Conservation (phyloP, 2,329 filamentous ascomycete genomes). For the Colletotrichum cordylinicola region DNA sequence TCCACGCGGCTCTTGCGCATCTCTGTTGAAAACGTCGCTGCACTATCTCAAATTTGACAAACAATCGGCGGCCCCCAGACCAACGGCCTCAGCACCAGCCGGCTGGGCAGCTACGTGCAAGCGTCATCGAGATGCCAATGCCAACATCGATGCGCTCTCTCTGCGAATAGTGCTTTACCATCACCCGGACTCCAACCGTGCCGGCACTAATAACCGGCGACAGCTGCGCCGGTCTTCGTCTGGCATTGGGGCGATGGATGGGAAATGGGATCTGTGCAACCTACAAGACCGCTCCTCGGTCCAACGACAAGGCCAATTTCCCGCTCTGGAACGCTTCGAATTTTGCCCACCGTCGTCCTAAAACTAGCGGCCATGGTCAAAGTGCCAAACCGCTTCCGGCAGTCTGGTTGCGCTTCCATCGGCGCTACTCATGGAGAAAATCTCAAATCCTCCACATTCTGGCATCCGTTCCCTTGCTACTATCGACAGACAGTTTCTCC, state of each 20-base stretch:
- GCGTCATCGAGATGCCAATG: constrained; percentile 9
- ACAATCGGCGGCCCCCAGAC: neutral
- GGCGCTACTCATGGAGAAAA: constrained; percentile 14
- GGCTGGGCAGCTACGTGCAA: constrained; percentile 4
- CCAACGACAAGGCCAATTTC: constrained; percentile 1
- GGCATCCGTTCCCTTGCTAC: neutral
- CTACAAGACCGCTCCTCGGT: neutral
- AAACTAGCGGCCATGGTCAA: neutral
- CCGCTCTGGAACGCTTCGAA: constrained; percentile 7
- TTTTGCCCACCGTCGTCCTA: neutral
- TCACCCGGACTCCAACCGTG: neutral
- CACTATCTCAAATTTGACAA: neutral
- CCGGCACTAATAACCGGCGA: neutral
- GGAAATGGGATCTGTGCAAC: neutral
- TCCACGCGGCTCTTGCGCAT: constrained; percentile 5
- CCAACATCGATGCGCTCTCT: neutral
- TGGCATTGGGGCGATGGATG: neutral
- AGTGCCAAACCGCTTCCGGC: constrained; percentile 10
- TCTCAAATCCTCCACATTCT: constrained; percentile 16
- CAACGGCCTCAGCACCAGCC: neutral
- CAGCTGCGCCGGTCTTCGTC: neutral
- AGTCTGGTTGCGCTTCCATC: neutral
- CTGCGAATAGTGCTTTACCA: neutral
- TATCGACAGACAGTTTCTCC: neutral
- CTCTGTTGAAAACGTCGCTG: constrained; percentile 1